A percentile compares a stretch with the other conserved stretches of the same genome.
Conservation (phyloP, 306 rosid species). For the Gynostemma pentaphyllum region DNA sequence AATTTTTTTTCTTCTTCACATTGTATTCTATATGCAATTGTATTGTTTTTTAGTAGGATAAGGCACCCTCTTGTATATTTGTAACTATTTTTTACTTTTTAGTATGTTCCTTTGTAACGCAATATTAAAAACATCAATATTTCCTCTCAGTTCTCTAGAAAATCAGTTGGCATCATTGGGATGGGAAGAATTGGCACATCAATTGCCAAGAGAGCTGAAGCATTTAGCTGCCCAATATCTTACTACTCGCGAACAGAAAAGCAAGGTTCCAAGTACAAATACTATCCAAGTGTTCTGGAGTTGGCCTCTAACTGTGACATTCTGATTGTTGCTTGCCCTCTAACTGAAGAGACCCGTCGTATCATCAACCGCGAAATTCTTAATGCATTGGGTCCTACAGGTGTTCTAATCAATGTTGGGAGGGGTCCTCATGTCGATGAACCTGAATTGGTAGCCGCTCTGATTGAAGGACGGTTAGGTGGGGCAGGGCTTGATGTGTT, state of each 20-base stretch:
- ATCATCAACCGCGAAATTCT: slow-evolving; percentile 60
- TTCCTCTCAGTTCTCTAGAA: slow-evolving; percentile 63
- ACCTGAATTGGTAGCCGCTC: slow-evolving; percentile 52
- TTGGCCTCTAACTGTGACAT: slow-evolving; percentile 63
- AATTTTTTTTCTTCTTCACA: not conserved
- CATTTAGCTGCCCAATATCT: slow-evolving; percentile 49
- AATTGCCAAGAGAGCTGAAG: slow-evolving; percentile 76
- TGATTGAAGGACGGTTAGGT: slow-evolving; percentile 68
- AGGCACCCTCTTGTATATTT: not conserved
- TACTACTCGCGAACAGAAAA: slow-evolving; percentile 60
- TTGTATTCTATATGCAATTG: not conserved
- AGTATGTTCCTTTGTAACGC: not conserved
- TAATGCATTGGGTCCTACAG: slow-evolving; percentile 64
- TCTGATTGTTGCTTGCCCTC: slow-evolving; percentile 73
- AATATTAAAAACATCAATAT: not conserved
- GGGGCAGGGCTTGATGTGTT: slow-evolving; percentile 87
- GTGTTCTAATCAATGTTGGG: slow-evolving; percentile 67
- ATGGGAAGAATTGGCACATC: slow-evolving; percentile 77
- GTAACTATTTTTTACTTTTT: not conserved
- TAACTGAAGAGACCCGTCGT: slow-evolving; percentile 48
- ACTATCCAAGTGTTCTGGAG: slow-evolving; percentile 58
- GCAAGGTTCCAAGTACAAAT: slow-evolving; percentile 41
- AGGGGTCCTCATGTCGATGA: slow-evolving; percentile 84
- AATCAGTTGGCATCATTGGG: slow-evolving; percentile 72
- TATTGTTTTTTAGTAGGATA: not conserved